Base-by-base conservation (phyloP, 805 yeast species). In the Wickerhamiella azyma region DNA sequence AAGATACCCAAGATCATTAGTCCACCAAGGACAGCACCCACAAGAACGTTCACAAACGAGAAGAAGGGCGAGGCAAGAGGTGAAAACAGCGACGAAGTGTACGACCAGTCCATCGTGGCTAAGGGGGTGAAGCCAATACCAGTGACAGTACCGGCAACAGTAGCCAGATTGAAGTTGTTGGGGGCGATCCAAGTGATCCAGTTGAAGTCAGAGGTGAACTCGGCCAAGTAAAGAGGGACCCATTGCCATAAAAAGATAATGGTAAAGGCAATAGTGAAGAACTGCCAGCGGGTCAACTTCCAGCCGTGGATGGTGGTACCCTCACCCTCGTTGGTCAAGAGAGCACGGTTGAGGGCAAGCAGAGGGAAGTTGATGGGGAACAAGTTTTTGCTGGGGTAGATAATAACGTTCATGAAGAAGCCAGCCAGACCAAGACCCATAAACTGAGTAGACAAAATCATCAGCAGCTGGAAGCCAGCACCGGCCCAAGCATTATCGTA, bases 171-270 rank as follows among this genome's bases (percentile, higher is more conserved):
- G 48, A 75, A 73, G 55, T 78, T 77, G 50, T 76, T 59, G 10
- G 66, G 66, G 2, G 52, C 66, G 39, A 75, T 75, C 81, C 81
- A 76, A 18, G 63, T 69, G 56, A 74, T 70, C 82, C 82, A 77
- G 56, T 69, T 75, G 61, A 83, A 82, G 52, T 69, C 70, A 2
- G 78, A 69, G 43, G 81, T 68, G 2, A 79, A 85, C 18, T 68
- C 66, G 64, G 79, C 79, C 19, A 82, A 65, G 58, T 68, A 80
- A 41, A 76, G 79, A 5, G 89, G 86, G 53, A 81, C 63, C 79
- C 82, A 79, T 57, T 73, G 74, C 71, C 78, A 80, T 5, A 68
- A 49, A 54, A 79, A 77, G 38, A 71, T 63, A 18, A 60, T 60
- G 10, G 53, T 48, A 47, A 75, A 66, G 2, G 65, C 66, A 37